Conservation (phyloP, 768 basidiomycete species). For the Xerocomellus intermedius region DNA sequence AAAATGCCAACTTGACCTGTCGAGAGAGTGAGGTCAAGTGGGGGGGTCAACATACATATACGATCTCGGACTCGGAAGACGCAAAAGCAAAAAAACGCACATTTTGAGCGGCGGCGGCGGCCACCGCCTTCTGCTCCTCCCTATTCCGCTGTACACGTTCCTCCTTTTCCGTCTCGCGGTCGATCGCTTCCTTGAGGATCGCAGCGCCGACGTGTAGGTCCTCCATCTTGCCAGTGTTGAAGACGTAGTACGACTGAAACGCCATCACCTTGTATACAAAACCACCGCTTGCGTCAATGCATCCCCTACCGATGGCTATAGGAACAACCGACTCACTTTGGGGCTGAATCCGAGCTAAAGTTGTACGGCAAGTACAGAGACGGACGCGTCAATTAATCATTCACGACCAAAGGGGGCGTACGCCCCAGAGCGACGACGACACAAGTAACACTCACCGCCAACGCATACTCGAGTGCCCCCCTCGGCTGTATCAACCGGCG, state of each 20-base stretch:
- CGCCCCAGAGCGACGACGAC: too few species aligned
- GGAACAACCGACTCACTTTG: conserved; percentile 43
- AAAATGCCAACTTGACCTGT: conserved; percentile 75
- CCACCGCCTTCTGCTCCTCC: conserved; percentile 59
- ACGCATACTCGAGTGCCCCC: conserved; percentile 74
- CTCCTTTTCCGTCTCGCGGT: conserved; percentile 47
- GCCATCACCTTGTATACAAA: conserved; percentile 49
- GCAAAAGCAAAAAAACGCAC: conserved; percentile 32
- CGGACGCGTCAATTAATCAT: too few species aligned
- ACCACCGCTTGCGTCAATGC: not conserved
- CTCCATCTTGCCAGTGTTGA: conserved; percentile 48
- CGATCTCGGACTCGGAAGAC: not conserved
- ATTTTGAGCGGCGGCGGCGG: conserved; percentile 53
- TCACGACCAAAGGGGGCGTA: too few species aligned
- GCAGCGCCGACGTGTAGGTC: conserved; percentile 63
- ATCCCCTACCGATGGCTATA: too few species aligned
- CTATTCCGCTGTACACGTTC: conserved; percentile 47
- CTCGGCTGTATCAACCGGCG: conserved; percentile 64
- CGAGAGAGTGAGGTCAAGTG: not conserved
- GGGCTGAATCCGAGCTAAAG: conserved; percentile 55
- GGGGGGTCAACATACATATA: not conserved
- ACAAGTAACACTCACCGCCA: conserved; percentile 43
- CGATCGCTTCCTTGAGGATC: conserved; percentile 62
- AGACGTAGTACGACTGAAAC: conserved; percentile 74
- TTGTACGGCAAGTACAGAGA: not conserved